Evolutionary conservation across 371 early-diverging fungal genomes (phyloP).

Genomic region (Batkoa obscura): DNA sequence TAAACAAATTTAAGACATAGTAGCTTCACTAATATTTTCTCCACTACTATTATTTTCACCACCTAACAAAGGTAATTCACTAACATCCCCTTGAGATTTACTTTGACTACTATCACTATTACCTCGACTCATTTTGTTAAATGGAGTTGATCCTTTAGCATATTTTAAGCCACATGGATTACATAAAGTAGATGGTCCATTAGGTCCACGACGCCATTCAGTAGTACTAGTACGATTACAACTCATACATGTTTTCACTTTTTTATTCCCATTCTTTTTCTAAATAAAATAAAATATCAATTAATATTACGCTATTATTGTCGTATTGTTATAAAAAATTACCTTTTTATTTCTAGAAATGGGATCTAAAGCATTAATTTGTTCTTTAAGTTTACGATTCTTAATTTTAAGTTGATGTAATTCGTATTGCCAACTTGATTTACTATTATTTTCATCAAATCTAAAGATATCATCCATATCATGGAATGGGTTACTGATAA

Average conservation of each 20-base stretch:
- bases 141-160: constrained; percentile 6
- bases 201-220: constrained; percentile 49
- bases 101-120: too few relatives aligned
- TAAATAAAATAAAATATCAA: neutral
- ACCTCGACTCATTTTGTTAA: too few relatives aligned
- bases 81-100: too few relatives aligned
- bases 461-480: neutral
- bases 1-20: too few relatives aligned
- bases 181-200: constrained; percentile 41
- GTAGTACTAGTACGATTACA: constrained; percentile 44
- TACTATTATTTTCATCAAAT: constrained; percentile 13
- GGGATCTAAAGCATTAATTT: constrained; percentile 14
- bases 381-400: constrained; percentile 19
- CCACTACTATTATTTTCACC: too few relatives aligned
- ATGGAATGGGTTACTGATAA: neutral
- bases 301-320: too few relatives aligned
- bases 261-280: neutral
- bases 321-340: neutral
- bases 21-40: too few relatives aligned
- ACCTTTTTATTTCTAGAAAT: neutral
- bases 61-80: too few relatives aligned
- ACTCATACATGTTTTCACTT: constrained; percentile 7
- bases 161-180: constrained; percentile 43
- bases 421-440: constrained; percentile 24
- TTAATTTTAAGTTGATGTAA: constrained; percentile 22